Percentiles rank a stretch among this genome's conserved stretches.
phyloP scores from a whole-genome alignment of 1,284 basidiomycete species.

The Boletus calvinii region DNA sequence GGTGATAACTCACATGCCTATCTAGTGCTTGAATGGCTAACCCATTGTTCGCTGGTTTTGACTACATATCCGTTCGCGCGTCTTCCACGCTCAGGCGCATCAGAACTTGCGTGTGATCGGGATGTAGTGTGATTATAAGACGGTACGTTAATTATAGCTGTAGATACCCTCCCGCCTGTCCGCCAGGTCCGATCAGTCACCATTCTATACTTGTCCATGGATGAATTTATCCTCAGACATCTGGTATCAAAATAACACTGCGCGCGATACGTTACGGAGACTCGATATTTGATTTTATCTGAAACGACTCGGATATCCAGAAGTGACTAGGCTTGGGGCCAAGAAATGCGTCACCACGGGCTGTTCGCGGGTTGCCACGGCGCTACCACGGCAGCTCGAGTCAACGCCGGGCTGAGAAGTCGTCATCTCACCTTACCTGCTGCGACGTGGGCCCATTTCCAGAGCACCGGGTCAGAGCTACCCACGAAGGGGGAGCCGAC shows the following conservation, averaged over 20 bases:
- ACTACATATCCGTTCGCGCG: slow-evolving; percentile 5
- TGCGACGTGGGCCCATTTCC: slow-evolving; percentile 9
- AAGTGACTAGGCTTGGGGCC: not conserved
- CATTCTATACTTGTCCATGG: not conserved
- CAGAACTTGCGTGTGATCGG: slow-evolving; percentile 1
- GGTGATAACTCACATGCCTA: slow-evolving; percentile 15
- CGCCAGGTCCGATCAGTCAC: not conserved
- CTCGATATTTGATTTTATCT: slow-evolving; percentile 3
- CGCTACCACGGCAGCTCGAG: slow-evolving; percentile 2
- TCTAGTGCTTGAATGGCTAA: slow-evolving; percentile 2
- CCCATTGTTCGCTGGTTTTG: slow-evolving; percentile 30
- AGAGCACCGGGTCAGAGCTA: slow-evolving; percentile 11
- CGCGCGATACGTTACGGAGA: not conserved
- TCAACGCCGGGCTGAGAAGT: slow-evolving; percentile 17
- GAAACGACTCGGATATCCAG: not conserved
- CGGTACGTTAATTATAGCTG: slow-evolving; percentile 11
- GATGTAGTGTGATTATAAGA: slow-evolving; percentile 23
- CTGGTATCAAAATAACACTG: too few species aligned
- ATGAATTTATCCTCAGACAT: not conserved
- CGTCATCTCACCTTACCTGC: slow-evolving; percentile 13
- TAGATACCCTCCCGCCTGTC: not conserved
- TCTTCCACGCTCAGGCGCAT: slow-evolving; percentile 3
- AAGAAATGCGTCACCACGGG: slow-evolving; percentile 1
- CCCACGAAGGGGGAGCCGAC: slow-evolving; percentile 14
- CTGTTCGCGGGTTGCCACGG: slow-evolving; percentile 17